These are phyloP conservation scores for Purpureocillium takamizusanense DNA, from an alignment of 2,329 filamentous ascomycete genomes.

Conservation along the genomic window DNA sequence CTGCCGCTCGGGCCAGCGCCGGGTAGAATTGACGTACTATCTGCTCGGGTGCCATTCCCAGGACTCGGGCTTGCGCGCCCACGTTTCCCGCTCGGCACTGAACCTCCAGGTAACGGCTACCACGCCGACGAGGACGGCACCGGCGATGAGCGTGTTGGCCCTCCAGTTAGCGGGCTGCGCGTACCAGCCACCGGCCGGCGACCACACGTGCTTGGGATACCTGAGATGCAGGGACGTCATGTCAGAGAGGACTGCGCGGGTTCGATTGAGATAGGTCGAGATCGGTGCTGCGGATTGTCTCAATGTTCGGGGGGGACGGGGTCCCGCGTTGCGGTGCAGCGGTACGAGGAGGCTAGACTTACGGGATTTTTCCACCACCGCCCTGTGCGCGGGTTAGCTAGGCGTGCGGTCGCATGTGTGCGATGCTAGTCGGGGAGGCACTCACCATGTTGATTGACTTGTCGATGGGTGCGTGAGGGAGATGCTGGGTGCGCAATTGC, in stretches of 20 bases:
- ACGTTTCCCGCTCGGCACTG: conserved; percentile 65
- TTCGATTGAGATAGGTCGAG: too few relatives aligned
- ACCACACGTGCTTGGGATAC: conserved; percentile 99
- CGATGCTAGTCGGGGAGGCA: background rate
- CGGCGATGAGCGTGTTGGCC: conserved; percentile 74
- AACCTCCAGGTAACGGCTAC: conserved; percentile 59
- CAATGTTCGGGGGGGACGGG: conserved; percentile 1
- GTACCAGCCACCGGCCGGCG: conserved; percentile 96
- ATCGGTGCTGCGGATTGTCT: conserved; percentile 2
- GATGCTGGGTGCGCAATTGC: conserved; percentile 19
- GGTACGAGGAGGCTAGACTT: conserved; percentile 24
- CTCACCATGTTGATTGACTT: conserved; percentile 47
- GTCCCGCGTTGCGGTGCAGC: too few relatives aligned
- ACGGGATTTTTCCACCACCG: conserved; percentile 62
- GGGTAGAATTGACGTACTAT: conserved; percentile 49
- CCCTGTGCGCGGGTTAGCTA: conserved; percentile 46
- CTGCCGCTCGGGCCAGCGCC: background rate
- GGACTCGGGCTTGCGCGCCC: conserved; percentile 67
- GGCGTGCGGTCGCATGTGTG: too few relatives aligned
- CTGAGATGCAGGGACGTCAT: conserved; percentile 31
- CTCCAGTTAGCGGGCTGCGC: conserved; percentile 92
- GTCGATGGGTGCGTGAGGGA: conserved; percentile 22
- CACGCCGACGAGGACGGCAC: conserved; percentile 58
- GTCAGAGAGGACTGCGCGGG: background rate
- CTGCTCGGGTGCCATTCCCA: conserved; percentile 76